phyloP scores from a whole-genome alignment of 495 filamentous ascomycete species.

The Xylaria intraflava region DNA sequence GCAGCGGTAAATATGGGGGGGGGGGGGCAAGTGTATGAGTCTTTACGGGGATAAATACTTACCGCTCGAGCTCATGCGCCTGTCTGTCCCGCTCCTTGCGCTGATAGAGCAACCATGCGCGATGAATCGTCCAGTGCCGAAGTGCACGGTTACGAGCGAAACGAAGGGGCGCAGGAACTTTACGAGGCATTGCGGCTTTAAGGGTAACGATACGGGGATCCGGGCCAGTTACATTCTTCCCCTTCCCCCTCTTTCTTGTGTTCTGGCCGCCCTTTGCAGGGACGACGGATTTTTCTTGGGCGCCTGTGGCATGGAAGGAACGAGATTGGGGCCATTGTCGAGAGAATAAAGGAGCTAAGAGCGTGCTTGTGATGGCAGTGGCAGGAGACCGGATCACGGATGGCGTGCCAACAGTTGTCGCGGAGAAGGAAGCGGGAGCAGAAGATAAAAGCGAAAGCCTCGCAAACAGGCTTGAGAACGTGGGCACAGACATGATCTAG shows the following conservation, averaged over 20 bases:
- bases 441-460: slow-evolving; percentile 10
- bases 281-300: background rate
- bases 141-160: slow-evolving; percentile 82
- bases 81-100: slow-evolving; percentile 53
- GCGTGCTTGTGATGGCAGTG: background rate
- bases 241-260: slow-evolving; percentile 2
- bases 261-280: slow-evolving; percentile 2
- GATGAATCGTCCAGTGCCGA: slow-evolving; percentile 98
- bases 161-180: slow-evolving; percentile 64
- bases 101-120: slow-evolving; percentile 76
- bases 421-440: background rate
- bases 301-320: slow-evolving; percentile 13
- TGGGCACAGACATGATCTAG: slow-evolving; percentile 16
- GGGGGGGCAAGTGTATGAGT: background rate
- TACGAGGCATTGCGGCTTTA: slow-evolving; percentile 24
- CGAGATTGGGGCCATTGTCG: slow-evolving; percentile 3
- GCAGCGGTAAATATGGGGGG: background rate
- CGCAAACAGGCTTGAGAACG: slow-evolving; percentile 19
- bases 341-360: background rate
- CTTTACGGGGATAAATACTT: background rate
- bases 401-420: background rate
- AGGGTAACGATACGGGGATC: slow-evolving; percentile 23
- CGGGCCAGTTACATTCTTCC: slow-evolving; percentile 7
- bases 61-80: slow-evolving; percentile 57
- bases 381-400: background rate